A percentile compares a stretch with the other conserved stretches of the same genome.
Evolutionary conservation across 2,329 filamentous ascomycete species (phyloP).

Genomic region (Colletotrichum spinosum): DNA sequence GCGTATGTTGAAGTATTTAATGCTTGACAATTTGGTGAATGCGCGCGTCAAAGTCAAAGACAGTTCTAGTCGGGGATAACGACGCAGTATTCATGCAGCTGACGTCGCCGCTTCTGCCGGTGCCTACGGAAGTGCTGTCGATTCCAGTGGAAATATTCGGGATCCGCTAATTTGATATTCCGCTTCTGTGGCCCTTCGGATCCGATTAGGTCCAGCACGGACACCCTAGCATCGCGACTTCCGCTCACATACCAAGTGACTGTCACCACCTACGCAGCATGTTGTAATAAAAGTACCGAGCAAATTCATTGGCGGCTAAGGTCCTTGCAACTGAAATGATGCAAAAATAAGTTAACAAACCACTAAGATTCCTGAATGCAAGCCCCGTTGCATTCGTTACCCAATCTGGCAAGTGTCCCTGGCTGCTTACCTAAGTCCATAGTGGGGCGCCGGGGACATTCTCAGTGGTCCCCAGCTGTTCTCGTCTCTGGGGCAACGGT

Average conservation of each 20-base stretch:
- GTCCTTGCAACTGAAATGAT: too few species aligned
- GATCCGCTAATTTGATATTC: conserved; percentile 36
- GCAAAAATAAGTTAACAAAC: too few species aligned
- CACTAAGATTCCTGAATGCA: too few species aligned
- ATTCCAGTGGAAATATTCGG: conserved; percentile 18
- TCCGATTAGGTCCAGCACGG: conserved; percentile 18
- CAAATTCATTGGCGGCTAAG: too few species aligned
- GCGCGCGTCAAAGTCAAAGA: neutral
- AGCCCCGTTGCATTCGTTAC: conserved; percentile 5
- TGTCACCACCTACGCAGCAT: too few species aligned
- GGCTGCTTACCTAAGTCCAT: conserved; percentile 18
- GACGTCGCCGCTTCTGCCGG: conserved; percentile 17
- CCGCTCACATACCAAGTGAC: too few species aligned
- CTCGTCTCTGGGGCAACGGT: conserved; percentile 32
- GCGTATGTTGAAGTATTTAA: neutral
- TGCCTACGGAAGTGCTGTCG: conserved; percentile 1
- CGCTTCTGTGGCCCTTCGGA: conserved; percentile 25
- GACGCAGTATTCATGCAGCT: conserved; percentile 8
- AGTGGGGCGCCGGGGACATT: conserved; percentile 6
- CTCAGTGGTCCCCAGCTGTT: conserved; percentile 11
- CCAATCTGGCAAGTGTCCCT: neutral
- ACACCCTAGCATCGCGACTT: conserved; percentile 1
- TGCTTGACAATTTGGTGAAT: too few species aligned
- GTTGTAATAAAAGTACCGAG: too few species aligned
- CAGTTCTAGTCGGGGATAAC: neutral